A percentile compares a stretch with the other conserved stretches of the same genome.
Conservation (phyloP, 106 monocot species). For the Narthecium ossifragum region DNA sequence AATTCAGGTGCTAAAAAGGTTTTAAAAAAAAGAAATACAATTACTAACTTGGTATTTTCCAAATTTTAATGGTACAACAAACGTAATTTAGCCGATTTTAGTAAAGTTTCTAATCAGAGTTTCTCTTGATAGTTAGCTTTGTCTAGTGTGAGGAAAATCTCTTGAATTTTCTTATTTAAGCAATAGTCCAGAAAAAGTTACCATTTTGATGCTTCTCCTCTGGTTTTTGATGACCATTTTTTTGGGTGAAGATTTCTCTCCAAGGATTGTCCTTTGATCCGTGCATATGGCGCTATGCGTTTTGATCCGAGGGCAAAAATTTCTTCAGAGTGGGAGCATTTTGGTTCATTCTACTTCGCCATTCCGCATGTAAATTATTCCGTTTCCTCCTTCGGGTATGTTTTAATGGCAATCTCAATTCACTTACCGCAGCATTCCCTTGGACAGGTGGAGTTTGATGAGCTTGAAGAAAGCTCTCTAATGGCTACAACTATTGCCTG, state of each 20-base stretch:
- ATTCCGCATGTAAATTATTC: constrained; percentile 67
- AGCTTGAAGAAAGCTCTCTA: constrained; percentile 68
- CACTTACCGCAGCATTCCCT: constrained; percentile 19
- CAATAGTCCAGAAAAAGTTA: not conserved
- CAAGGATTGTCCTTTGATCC: constrained; percentile 63
- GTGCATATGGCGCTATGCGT: constrained; percentile 89
- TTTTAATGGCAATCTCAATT: constrained; percentile 22
- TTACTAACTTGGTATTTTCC: too few relatives aligned
- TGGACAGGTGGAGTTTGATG: constrained; percentile 91
- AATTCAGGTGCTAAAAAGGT: too few relatives aligned
- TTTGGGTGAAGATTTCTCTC: constrained; percentile 63
- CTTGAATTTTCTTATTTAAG: too few relatives aligned
- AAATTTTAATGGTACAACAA: too few relatives aligned
- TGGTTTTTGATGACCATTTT: not conserved
- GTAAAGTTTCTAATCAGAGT: too few relatives aligned
- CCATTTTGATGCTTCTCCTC: not conserved
- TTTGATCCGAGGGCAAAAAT: constrained; percentile 67
- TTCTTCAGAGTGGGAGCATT: constrained; percentile 77
- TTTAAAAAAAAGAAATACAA: too few relatives aligned
- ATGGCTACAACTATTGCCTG: constrained; percentile 87
- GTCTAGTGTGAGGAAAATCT: too few relatives aligned
- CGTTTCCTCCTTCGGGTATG: constrained; percentile 6
- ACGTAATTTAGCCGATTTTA: too few relatives aligned
- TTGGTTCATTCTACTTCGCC: constrained; percentile 83
- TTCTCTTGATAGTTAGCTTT: too few relatives aligned